phyloP scores from a whole-genome alignment of 208 protist genomes.

The Angomonas ambiguus region DNA sequence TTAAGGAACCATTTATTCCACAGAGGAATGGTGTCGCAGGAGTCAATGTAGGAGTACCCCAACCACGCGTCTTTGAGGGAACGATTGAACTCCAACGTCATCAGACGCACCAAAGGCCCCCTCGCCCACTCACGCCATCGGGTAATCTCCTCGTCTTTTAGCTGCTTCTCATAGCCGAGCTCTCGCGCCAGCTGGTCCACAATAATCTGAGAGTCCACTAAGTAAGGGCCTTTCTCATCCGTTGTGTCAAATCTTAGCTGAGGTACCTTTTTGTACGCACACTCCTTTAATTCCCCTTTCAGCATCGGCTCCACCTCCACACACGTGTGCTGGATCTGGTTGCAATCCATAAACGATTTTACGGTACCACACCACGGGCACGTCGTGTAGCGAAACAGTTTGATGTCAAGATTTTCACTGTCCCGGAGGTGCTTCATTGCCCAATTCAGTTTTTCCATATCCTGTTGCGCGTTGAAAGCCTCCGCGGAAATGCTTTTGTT shows the following conservation, averaged over 20 bases:
- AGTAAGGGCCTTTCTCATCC: slow-evolving; percentile 38
- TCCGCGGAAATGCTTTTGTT: slow-evolving; percentile 75
- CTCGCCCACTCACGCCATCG: slow-evolving; percentile 82
- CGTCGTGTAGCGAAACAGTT: slow-evolving; percentile 84
- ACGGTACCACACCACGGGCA: slow-evolving; percentile 90
- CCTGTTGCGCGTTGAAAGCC: slow-evolving; percentile 71
- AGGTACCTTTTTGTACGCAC: slow-evolving; percentile 89
- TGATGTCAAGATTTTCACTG: slow-evolving; percentile 31
- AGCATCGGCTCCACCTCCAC: slow-evolving; percentile 91
- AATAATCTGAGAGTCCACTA: slow-evolving; percentile 84
- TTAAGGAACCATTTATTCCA: slow-evolving; percentile 88
- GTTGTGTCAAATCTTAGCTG: slow-evolving; percentile 70
- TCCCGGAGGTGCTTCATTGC: slow-evolving; percentile 49
- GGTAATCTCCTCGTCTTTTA: slow-evolving; percentile 58
- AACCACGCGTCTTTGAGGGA: slow-evolving; percentile 66
- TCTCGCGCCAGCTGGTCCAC: slow-evolving; percentile 67
- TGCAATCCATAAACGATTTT: slow-evolving; percentile 84
- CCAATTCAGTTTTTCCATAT: slow-evolving; percentile 36
- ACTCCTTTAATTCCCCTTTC: slow-evolving; percentile 67
- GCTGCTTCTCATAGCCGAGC: slow-evolving; percentile 43
- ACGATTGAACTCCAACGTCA: slow-evolving; percentile 84
- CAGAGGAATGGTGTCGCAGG: slow-evolving; percentile 80
- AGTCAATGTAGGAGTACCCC: slow-evolving; percentile 87
- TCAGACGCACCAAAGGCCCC: slow-evolving; percentile 73
- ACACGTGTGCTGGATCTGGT: slow-evolving; percentile 63